These are phyloP conservation scores for Endothia cerciana DNA, from an alignment of 2,329 filamentous ascomycete species.

Conservation along the genomic window DNA sequence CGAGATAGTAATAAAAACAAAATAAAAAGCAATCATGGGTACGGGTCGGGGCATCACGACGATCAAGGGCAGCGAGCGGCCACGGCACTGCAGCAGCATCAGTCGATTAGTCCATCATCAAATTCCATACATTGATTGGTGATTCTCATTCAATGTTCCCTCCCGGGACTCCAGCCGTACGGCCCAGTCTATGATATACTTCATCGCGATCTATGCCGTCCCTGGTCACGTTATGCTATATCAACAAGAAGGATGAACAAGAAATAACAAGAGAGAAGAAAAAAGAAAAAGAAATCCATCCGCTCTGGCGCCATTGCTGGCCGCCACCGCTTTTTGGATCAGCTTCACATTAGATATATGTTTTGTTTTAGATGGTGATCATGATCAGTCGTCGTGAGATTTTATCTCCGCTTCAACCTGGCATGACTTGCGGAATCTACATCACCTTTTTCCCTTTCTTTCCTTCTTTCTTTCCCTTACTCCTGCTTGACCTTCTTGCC, in stretches of 20 bases:
- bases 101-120: no score
- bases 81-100: no score
- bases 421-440: not conserved
- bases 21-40: no score
- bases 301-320: not conserved
- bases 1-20: no score
- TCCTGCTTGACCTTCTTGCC: slow-evolving; percentile 32
- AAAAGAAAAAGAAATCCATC: not conserved
- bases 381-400: not conserved
- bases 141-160: no score
- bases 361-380: not conserved
- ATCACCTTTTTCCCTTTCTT: not conserved
- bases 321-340: not conserved
- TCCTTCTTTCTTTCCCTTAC: not conserved
- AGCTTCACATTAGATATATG: not conserved
- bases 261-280: not conserved
- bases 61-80: no score
- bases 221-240: not conserved
- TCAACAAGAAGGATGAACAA: not conserved
- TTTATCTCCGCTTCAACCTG: not conserved
- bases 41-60: no score
- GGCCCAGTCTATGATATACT: not conserved
- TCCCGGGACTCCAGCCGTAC: not conserved
- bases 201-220: not conserved
- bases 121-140: no score